Evolutionary conservation across 495 filamentous ascomycete species (phyloP).

Genomic region (Neurospora pannonica): DNA sequence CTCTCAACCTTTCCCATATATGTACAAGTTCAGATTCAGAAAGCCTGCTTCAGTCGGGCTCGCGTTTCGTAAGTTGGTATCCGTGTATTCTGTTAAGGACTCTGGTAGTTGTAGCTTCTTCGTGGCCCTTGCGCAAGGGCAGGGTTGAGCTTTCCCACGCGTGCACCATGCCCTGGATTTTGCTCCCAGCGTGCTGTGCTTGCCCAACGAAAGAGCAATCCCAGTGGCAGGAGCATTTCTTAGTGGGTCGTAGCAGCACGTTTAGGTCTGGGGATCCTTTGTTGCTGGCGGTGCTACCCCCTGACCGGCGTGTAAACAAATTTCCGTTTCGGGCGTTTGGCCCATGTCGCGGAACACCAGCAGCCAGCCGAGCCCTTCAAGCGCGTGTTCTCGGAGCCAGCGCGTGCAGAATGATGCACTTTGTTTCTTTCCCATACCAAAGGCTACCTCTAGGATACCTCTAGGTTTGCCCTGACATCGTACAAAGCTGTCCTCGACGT

Average conservation of each 20-base stretch:
- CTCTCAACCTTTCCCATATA: no score
- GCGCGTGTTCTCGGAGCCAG: neutral
- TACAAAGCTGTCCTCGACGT: neutral
- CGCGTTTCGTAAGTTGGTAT: no score
- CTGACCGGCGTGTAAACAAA: neutral
- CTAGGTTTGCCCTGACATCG: neutral
- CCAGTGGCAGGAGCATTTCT: no score
- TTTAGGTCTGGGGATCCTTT: neutral
- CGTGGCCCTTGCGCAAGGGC: no score
- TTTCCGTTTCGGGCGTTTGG: neutral
- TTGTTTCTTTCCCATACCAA: neutral
- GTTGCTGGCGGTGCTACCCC: neutral
- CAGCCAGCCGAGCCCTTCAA: neutral
- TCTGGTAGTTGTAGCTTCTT: no score
- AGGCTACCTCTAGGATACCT: no score
- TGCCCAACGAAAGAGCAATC: no score
- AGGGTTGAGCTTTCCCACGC: neutral
- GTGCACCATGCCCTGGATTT: no score
- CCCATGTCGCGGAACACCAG: neutral
- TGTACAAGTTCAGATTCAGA: no score
- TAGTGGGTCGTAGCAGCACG: no score
- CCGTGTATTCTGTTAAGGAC: no score
- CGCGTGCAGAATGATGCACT: neutral
- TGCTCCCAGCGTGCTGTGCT: no score
- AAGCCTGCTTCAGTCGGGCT: neutral